A percentile compares a stretch with the other conserved stretches of the same genome.
phyloP scores from a whole-genome alignment of 2,329 filamentous ascomycete species.

The Torrubiella hemipterigena region DNA sequence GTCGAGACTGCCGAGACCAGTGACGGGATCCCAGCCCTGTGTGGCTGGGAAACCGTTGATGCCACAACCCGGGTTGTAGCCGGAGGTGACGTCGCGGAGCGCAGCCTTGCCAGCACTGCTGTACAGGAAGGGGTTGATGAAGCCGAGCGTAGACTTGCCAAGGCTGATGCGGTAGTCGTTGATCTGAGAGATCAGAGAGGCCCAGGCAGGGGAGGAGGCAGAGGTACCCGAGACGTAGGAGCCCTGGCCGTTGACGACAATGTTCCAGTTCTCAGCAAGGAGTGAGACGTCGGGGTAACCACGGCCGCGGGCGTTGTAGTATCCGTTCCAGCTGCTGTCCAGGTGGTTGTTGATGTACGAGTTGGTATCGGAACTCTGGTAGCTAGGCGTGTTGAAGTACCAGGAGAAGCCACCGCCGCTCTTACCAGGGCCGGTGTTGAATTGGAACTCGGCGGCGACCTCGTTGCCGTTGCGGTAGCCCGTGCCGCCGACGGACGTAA shows the following conservation, averaged over 20 bases:
- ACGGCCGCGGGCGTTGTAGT: background rate
- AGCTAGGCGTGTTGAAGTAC: background rate
- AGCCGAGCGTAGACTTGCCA: background rate
- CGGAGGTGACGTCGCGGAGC: conserved; percentile 3
- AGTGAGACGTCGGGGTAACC: background rate
- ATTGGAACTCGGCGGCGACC: background rate
- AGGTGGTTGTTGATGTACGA: background rate
- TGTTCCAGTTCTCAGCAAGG: background rate
- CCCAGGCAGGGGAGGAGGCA: background rate
- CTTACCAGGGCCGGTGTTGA: background rate
- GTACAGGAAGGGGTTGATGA: background rate
- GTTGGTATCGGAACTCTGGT: background rate
- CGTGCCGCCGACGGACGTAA: conserved; percentile 41
- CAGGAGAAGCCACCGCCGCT: background rate
- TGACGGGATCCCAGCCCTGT: conserved; percentile 2
- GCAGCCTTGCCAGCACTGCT: conserved; percentile 2
- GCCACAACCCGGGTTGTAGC: conserved; percentile 1
- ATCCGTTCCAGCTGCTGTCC: background rate
- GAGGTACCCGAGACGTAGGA: background rate
- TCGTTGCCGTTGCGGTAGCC: background rate
- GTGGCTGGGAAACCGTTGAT: conserved; percentile 4
- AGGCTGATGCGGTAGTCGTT: background rate
- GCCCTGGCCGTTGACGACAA: background rate
- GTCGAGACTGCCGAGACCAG: conserved; percentile 3
- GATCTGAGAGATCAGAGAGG: background rate